Evolutionary conservation across 495 filamentous ascomycete species (phyloP), one percentile per base, ranked within the genome.

Genomic region (Astrothelium macrocarpum): DNA sequence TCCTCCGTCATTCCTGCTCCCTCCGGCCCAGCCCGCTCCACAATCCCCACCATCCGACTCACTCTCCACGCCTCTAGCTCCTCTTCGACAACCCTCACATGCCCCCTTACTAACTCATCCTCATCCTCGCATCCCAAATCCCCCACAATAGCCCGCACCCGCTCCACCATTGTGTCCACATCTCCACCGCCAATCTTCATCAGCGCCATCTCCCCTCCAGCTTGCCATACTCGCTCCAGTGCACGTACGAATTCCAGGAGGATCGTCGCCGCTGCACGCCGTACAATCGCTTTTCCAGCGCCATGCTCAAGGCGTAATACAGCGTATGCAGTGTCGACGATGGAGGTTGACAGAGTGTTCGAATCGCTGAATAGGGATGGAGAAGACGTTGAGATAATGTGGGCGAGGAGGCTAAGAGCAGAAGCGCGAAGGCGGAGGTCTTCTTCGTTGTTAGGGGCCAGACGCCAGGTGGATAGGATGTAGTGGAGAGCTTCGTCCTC

Each of bases 361-460:
- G 20, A 7, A 10, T 16, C 16, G 20, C 10, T 5, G 25, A 1
- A 83, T 70, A 0, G 82, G 85, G 1, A 94, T 71, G 0, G 85
- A 86, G 1, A 75, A 72, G 9, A 90, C 31, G 16, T 59, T 75
- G 63, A 89, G 87, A 0, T 82, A 84, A 83, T 83, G 0, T 76
- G 78, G 0, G 83, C 83, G 23, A 94, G 77, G 20, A 96, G 82
- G 4, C 87, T 88, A 0, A 96, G 73, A 2, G 90, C 90, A 0
- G 90, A 94, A 10, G 89, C 80, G 5, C 91, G 84, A 42, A 91
- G 80, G 16, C 91, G 81, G 1, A 93, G 77, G 68, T 96, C 90
- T 67, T 96, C 91, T 23, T 81, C 78, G 0, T 82, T 80, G 1
- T 84, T 82, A 60, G 82, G 87, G 46, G 80, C 80, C 60, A 85